Base-by-base conservation (phyloP, 2,329 filamentous ascomycete species). In the Daldinia sp. region DNA sequence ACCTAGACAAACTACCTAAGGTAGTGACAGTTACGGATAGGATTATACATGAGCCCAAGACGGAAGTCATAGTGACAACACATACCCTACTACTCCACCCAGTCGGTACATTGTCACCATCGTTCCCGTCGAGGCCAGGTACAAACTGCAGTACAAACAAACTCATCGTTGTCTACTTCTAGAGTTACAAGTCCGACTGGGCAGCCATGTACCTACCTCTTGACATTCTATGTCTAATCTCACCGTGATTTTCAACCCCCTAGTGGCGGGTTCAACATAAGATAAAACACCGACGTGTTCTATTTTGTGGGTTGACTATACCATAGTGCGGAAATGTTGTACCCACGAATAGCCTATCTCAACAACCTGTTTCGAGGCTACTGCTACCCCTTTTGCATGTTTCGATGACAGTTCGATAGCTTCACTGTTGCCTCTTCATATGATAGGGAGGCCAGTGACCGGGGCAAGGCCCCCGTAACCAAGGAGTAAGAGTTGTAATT, bases 331-430 rank as follows among this genome's bases (percentile, higher is more conserved):
- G 26, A 33, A 51, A 51, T 33, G 18, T 4, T 4, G 26, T 33
- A 51, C 26, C 28, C 15, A 33, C 26, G 46, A 51, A 51, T 51
- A 59, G 62, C 55, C 55, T 54, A 64, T 48, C 41, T 46, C 46
- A 33, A 30, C 26, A 33, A 51, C 46, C 46, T 10, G 15, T 33
- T 18, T 51, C 26, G 33, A 7, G 33, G 1, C 7, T 35, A 9
- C 33, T 23, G 44, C 6, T 48, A n/a, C 46, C 46, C 46, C 26
- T 51, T 51, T 51, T 51, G 26, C 46, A 18, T 51, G 33, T 6
- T 51, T 23, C 20, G 15, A 15, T 6, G 7, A 26, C 26, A 33
- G 46, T 33, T 33, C 15, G 6, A 13, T 26, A 33, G 26, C 13
- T 18, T 51, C 26, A 12, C 15, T 51, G 15, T 33, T 9, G 26